Base-by-base conservation (phyloP, 2,329 filamentous ascomycete genomes). In the Pseudogymnoascus sp. region DNA sequence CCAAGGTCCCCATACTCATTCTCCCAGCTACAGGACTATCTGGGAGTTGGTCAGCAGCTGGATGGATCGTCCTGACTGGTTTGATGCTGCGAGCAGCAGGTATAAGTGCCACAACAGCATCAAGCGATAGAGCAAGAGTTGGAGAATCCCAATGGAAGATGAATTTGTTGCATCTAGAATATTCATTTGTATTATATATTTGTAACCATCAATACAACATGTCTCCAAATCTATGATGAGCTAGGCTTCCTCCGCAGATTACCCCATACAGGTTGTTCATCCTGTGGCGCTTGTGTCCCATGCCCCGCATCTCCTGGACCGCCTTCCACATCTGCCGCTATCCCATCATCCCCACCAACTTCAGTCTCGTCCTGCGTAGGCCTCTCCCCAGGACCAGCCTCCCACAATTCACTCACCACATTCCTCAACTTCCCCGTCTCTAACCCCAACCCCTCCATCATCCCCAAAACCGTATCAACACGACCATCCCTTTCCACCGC, bases 401-500 rank as follows among this genome's bases (percentile, higher is more conserved):
- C 37, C 37, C 34, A 37, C 20, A 39, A 34, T 20, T 25, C 34
- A 11, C 8, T 16, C 6, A 39, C 20, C 20, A 58, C n/a, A 39
- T 30, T 25, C 22, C 32, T 59, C 37, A 62, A 60, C 35, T 28
- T 62, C 18, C 22, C 22, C 4, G 35, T 62, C n/a, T 41, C 32
- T 25, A 61, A 57, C 11, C 59, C 58, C 34, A 37, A 18, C 25
- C 14, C 41, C 9, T 62, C 50, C 38, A 38, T 57, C 28, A 39
- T 20, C 18, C 18, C 32, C 32, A 58, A 38, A 16, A 39, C 18
- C 18, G 22, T 25, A 38, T 38, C 65, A n/a, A 69, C 68, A 62
- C 74, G 67, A 60, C 62, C 59, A 68, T 76, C 73, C 6, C 65
- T 62, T 18, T 63, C 65, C 37, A 63, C 62, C 9, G 69, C 64